Base-by-base conservation (phyloP, 2,329 filamentous ascomycete genomes). In the Plenodomus tracheiphilus region DNA sequence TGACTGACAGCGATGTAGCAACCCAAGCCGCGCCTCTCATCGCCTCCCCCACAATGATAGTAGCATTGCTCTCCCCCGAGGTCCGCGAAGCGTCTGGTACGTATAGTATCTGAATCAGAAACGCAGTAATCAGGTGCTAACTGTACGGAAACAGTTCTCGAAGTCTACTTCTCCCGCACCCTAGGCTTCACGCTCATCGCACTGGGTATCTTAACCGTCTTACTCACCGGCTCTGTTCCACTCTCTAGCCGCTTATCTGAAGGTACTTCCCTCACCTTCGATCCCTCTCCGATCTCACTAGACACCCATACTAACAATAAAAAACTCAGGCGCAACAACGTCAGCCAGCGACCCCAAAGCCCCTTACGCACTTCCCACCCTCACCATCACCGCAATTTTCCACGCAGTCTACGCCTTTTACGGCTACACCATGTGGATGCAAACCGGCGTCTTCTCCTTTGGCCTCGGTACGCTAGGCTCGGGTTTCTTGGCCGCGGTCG, bases 81-180 rank as follows among this genome's bases (percentile, higher is more conserved):
- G 76, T 80, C 34, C 79, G 80, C 51, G 76, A 80, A 56, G 73
- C 79, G 46, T 79, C 80, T 46, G 72, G 81, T 85, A 73, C 53
- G 76, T 56, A n/a, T n/a, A n/a, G n/a, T 10, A 25, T 5, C 22
- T 25, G 22, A 5, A 25, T 25, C 22, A 21, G 0, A 11, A 35
- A 28, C 1, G 11, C 16, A 25, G 38, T 2, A 18, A 15, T 11
- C 18, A 4, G 1, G 3, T 8, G 10, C 35, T 51, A 54, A 56
- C 25, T 42, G 3, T 15, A 11, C 0, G 6, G 2, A 36, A 41
- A 15, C 57, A 83, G 85, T 74, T 19, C 77, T 90, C 25, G 87
- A 91, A 71, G 74, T 82, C 47, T 93, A 93, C 78, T 85, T 92
- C 69, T 84, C 84, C 43, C 86, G 88, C 36, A 83, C 81, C 21